A percentile compares a stretch with the other conserved stretches of the same genome.
Evolutionary conservation across 139 green algal species (phyloP).

Genomic region (Chlamydomonas incerta): DNA sequence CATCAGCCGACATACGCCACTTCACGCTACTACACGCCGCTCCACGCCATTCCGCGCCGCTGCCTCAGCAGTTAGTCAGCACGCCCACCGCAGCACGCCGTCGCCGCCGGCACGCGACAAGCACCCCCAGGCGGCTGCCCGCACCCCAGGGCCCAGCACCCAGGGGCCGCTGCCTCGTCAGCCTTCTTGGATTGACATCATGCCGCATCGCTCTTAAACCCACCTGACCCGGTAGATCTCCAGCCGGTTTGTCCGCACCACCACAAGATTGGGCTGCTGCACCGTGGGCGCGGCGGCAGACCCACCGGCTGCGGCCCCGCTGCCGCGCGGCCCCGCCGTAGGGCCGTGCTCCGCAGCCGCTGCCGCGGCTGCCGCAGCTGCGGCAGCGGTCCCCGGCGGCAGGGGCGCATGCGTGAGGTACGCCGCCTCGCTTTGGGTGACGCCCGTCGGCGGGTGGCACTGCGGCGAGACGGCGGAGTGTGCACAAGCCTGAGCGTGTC

Average conservation of each 20-base stretch:
- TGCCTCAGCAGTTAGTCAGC: too few species aligned
- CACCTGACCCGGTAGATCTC: constrained; percentile 76
- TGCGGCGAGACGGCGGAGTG: constrained; percentile 37
- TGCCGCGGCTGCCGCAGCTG: neutral
- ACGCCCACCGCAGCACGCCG: too few species aligned
- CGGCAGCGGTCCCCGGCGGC: neutral
- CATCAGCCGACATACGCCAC: too few species aligned
- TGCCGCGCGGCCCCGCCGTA: neutral
- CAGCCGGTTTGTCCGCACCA: constrained; percentile 74
- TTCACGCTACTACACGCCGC: too few species aligned
- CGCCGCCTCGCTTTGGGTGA: constrained; percentile 69
- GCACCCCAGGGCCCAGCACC: too few species aligned
- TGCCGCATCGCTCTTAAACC: neutral
- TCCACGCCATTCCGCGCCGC: too few species aligned
- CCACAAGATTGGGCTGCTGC: constrained; percentile 76
- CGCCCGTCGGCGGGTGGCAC: constrained; percentile 76
- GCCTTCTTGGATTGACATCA: neutral
- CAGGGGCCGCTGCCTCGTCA: too few species aligned
- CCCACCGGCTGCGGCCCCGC: neutral
- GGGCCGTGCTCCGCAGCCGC: neutral
- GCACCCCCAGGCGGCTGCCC: too few species aligned
- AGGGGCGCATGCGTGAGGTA: constrained; percentile 72
- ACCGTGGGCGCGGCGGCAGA: neutral
- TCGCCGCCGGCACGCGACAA: too few species aligned
- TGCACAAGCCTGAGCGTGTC: too few species aligned